Conservation (phyloP, 148 eudicot species). For the Rhododendron ovatum region DNA sequence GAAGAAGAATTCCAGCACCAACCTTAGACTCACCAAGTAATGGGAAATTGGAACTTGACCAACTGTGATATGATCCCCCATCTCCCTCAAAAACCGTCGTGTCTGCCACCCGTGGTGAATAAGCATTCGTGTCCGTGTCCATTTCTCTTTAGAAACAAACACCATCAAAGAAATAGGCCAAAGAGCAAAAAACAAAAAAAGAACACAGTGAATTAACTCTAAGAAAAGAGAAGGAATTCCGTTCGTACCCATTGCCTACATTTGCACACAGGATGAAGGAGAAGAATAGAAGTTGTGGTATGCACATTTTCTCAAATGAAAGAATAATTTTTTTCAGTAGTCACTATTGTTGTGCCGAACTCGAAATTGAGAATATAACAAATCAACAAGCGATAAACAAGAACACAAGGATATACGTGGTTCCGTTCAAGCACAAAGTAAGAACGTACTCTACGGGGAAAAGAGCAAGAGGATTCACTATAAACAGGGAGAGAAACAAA, state of each 20-base stretch:
- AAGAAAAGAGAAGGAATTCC: neutral
- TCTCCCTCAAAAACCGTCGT: conserved; percentile 29
- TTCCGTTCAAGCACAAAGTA: too few species aligned
- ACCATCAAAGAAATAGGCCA: neutral
- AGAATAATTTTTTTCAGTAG: neutral
- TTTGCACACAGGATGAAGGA: neutral
- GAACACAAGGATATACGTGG: too few species aligned
- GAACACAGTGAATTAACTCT: neutral
- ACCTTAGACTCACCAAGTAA: conserved; percentile 24
- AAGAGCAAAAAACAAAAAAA: neutral
- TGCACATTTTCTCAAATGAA: neutral
- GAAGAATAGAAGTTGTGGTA: neutral
- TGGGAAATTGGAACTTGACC: conserved; percentile 28
- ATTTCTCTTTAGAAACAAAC: neutral
- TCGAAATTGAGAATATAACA: too few species aligned
- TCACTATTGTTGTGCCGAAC: too few species aligned
- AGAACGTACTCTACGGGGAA: too few species aligned
- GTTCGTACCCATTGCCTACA: neutral
- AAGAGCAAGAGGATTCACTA: too few species aligned
- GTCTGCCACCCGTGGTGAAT: neutral
- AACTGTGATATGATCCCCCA: conserved; percentile 40
- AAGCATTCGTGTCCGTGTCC: neutral
- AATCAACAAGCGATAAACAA: too few species aligned
- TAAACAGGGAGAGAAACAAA: too few species aligned
- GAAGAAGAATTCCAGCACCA: conserved; percentile 27